Conservation (phyloP, 208 protist genomes). For the Baffinella frigidus region DNA sequence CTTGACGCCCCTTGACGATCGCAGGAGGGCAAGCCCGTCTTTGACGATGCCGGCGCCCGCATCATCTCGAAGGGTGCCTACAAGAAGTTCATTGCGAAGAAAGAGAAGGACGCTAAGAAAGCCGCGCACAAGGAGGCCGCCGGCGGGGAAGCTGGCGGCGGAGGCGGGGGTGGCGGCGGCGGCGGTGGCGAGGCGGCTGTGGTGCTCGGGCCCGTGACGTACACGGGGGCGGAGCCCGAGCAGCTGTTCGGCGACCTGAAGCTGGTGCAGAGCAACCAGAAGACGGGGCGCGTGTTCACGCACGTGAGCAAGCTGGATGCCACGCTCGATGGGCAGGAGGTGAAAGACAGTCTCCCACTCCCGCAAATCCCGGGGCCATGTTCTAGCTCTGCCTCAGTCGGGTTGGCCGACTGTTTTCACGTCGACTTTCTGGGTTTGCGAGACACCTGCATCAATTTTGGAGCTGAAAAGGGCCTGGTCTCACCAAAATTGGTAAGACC, state of each 20-base stretch:
- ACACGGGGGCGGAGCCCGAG: conserved; percentile 19
- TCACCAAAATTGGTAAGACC: no score
- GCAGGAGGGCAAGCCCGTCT: conserved; percentile 52
- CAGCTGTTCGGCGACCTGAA: conserved; percentile 19
- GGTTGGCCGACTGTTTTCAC: no score
- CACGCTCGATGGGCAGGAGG: conserved; percentile 28
- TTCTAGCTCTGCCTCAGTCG: no score
- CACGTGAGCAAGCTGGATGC: conserved; percentile 32
- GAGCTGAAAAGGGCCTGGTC: no score
- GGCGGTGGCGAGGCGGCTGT: background rate
- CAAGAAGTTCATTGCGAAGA: conserved; percentile 39
- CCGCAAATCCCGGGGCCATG: no score
- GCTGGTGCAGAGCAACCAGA: conserved; percentile 18
- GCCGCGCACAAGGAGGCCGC: conserved; percentile 35
- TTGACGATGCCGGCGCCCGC: conserved; percentile 28
- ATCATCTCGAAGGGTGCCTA: conserved; percentile 43
- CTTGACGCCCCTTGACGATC: no score
- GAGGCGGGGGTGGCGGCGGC: background rate
- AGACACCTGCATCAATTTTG: no score
- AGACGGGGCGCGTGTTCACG: background rate
- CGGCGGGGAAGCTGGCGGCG: background rate
- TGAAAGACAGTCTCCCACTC: no score
- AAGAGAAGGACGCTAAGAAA: conserved; percentile 45
- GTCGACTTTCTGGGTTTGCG: no score
- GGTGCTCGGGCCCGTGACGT: background rate